Evolutionary conservation across 805 yeast genomes (phyloP).

Genomic region (Kodamaea neixiangensis): DNA sequence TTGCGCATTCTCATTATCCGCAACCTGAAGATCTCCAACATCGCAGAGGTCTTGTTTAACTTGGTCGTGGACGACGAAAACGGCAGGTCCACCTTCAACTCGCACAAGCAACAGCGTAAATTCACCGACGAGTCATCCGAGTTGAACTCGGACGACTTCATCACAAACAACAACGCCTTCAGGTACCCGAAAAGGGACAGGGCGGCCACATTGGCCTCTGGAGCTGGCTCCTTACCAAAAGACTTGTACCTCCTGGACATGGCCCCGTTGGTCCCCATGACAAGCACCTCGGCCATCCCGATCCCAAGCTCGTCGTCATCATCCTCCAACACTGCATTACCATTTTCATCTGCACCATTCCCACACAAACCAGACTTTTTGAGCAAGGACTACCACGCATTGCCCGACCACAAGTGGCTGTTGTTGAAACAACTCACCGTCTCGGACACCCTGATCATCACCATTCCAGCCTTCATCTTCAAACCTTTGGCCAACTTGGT

Average conservation of each 20-base stretch:
- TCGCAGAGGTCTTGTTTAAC: constrained; percentile 52
- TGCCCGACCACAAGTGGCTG: constrained; percentile 42
- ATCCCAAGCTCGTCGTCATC: background rate
- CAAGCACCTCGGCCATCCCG: background rate
- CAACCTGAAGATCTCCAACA: constrained; percentile 50
- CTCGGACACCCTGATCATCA: constrained; percentile 40
- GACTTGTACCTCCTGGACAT: constrained; percentile 16
- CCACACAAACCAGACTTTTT: background rate
- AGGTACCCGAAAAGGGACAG: constrained; percentile 27
- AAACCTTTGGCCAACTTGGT: constrained; percentile 42
- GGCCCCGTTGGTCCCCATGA: background rate
- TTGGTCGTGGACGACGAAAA: constrained; percentile 56
- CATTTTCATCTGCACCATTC: background rate
- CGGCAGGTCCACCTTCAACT: constrained; percentile 37
- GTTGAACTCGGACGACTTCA: constrained; percentile 10
- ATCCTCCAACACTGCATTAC: background rate
- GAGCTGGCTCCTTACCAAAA: constrained; percentile 32
- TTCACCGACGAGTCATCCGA: constrained; percentile 17
- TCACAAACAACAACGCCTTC: constrained; percentile 22
- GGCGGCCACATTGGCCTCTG: constrained; percentile 23
- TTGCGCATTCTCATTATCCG: constrained; percentile 56
- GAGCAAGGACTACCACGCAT: constrained; percentile 20
- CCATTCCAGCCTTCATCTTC: constrained; percentile 37
- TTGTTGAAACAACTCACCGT: constrained; percentile 43
- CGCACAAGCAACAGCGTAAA: constrained; percentile 24